Base-by-base conservation (phyloP, 2,329 filamentous ascomycete species). In the Cyanodermella asteris region DNA sequence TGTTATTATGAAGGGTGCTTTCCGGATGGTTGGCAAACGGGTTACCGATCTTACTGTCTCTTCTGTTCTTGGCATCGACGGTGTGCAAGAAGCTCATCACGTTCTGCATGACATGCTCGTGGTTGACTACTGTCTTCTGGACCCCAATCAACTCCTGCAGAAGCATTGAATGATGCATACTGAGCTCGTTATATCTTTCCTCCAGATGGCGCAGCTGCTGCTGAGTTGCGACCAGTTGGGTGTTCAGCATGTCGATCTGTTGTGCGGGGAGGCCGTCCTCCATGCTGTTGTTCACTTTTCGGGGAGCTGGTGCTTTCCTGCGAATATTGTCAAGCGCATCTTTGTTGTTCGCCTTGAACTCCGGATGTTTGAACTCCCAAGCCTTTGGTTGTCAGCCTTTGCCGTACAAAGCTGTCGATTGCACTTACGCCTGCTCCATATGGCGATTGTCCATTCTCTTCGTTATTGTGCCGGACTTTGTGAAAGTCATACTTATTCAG, bases 401-500 rank as follows among this genome's bases (percentile, higher is more conserved):
- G 18, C 12, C 15, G 18, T 7, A 12, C 16, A 14, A 6, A n/a
- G 12, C 12, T 14, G 24, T 20, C 27, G 12, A 20, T 18, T n/a
- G 22, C 18, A 44, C 50, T 52, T 50, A 87, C 78, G 49, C 75
- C 75, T 33, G 72, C 59, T 11, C 80, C 80, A 40, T 90, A 90
- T 5, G 72, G 73, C 28, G 76, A 80, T 38, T 76, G 65, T 14
- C 73, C 74, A 39, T 65, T 78, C 41, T 90, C 80, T 43, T 91
- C 80, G 36, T 80, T 90, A 40, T 82, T 77, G 42, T 75, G 77
- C 35, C 87, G 68, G 34, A 94, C 82, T 59, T 97, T 97, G 59
- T 97, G 87, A 39, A 97, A 97, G 45, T 91, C 82, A 49, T 91
- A 93, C 47, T 93, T 93, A 56, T 93, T 93, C 30, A 93, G 56